Percentiles rank a stretch among this genome's conserved stretches.
Conservation (phyloP, 179 eudicot genomes). For the Gypsophila paniculata region DNA sequence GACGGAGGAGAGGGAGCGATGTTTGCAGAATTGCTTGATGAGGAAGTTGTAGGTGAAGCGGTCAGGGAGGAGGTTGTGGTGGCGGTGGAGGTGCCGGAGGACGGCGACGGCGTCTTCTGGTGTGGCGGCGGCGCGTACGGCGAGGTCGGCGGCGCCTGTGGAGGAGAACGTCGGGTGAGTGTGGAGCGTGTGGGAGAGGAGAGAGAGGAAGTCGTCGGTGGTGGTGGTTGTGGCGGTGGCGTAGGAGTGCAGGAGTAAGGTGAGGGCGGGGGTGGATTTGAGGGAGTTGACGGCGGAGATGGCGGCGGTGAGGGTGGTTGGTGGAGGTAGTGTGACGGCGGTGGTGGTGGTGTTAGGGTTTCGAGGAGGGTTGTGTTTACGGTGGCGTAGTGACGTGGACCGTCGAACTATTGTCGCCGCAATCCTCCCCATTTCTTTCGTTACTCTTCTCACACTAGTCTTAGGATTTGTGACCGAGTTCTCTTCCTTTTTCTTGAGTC, state of each 20-base stretch:
- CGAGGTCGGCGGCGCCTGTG: constrained; percentile 51
- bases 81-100: constrained; percentile 45
- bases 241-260: constrained; percentile 56
- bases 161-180: constrained; percentile 52
- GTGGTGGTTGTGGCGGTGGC: constrained; percentile 18
- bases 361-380: too few species aligned
- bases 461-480: too few species aligned
- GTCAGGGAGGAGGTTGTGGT: constrained; percentile 47
- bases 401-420: too few species aligned
- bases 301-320: too few species aligned
- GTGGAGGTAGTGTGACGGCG: too few species aligned
- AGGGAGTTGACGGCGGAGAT: too few species aligned
- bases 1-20: constrained; percentile 43
- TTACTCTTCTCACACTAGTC: too few species aligned
- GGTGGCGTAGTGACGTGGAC: too few species aligned
- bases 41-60: constrained; percentile 58
- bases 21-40: constrained; percentile 45
- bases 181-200: constrained; percentile 52
- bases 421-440: too few species aligned
- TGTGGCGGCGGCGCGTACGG: constrained; percentile 38
- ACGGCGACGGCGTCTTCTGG: constrained; percentile 53
- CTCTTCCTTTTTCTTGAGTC: too few species aligned
- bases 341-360: too few species aligned
- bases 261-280: constrained; percentile 30
- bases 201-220: constrained; percentile 44